Conservation (phyloP, 371 early-diverging fungal species). For the Phascolomyces articulosus region DNA sequence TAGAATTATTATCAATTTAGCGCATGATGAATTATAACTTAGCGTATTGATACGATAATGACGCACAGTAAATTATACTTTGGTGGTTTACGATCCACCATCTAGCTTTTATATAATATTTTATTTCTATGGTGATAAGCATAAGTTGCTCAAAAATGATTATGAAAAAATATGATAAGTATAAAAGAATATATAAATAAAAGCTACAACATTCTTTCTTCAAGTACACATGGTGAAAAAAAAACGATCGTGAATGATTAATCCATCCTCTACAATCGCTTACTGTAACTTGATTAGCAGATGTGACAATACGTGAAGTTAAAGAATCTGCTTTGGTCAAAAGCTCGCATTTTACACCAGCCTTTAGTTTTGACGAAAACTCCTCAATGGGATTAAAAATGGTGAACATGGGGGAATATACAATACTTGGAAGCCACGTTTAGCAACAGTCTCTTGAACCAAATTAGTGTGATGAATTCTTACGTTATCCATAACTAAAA, state of each 20-base stretch:
- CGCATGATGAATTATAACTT: no score
- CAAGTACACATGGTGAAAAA: neutral
- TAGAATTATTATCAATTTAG: no score
- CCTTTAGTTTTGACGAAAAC: slow-evolving; percentile 7
- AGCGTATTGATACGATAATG: no score
- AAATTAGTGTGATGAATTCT: neutral
- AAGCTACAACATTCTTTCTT: no score
- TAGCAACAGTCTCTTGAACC: neutral
- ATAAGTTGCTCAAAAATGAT: no score
- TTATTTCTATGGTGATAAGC: no score
- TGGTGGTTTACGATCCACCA: no score
- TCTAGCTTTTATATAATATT: no score
- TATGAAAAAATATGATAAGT: no score
- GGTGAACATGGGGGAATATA: slow-evolving; percentile 22
- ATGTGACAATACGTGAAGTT: neutral
- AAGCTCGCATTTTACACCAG: neutral
- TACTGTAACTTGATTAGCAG: neutral
- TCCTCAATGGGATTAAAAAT: slow-evolving; percentile 16
- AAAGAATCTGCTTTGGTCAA: slow-evolving; percentile 7
- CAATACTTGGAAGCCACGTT: slow-evolving; percentile 11
- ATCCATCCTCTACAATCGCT: neutral
- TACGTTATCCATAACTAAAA: slow-evolving; percentile 17
- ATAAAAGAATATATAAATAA: no score
- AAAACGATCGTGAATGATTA: neutral
- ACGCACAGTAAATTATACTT: no score